phyloP scores from a whole-genome alignment of 768 basidiomycete genomes.

The Mycena haematopus region DNA sequence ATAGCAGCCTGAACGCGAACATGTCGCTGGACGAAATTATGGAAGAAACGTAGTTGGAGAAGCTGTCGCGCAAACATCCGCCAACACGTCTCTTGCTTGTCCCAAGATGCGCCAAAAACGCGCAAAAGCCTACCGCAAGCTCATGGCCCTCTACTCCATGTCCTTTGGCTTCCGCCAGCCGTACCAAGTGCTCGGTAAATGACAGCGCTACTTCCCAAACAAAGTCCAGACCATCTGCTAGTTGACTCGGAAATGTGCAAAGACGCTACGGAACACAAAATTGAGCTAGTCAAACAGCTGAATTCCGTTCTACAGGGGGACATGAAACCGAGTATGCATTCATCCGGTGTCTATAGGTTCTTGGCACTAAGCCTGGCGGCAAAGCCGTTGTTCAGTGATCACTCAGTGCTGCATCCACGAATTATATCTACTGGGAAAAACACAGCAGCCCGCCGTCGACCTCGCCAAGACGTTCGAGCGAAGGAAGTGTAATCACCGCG shows the following conservation, averaged over 20 bases:
- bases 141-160: slow-evolving; percentile 89
- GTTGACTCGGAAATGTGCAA: slow-evolving; percentile 89
- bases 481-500: slow-evolving; percentile 92
- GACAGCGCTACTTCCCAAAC: slow-evolving; percentile 28
- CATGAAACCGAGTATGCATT: slow-evolving; percentile 86
- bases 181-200: slow-evolving; percentile 86
- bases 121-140: slow-evolving; percentile 92
- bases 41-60: neutral
- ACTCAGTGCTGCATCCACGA: slow-evolving; percentile 97
- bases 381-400: slow-evolving; percentile 81
- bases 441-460: slow-evolving; percentile 78
- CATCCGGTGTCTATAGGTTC: slow-evolving; percentile 2
- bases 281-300: slow-evolving; percentile 81
- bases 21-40: neutral
- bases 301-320: slow-evolving; percentile 81
- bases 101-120: slow-evolving; percentile 89
- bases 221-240: slow-evolving; percentile 39
- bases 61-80: neutral
- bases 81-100: slow-evolving; percentile 28
- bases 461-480: slow-evolving; percentile 94
- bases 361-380: slow-evolving; percentile 43
- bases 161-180: slow-evolving; percentile 92
- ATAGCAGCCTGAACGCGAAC: slow-evolving; percentile 18
- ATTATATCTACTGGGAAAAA: slow-evolving; percentile 83
- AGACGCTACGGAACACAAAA: slow-evolving; percentile 66